phyloP scores from a whole-genome alignment of 768 basidiomycete species.

The Glaciozyma martinii region DNA sequence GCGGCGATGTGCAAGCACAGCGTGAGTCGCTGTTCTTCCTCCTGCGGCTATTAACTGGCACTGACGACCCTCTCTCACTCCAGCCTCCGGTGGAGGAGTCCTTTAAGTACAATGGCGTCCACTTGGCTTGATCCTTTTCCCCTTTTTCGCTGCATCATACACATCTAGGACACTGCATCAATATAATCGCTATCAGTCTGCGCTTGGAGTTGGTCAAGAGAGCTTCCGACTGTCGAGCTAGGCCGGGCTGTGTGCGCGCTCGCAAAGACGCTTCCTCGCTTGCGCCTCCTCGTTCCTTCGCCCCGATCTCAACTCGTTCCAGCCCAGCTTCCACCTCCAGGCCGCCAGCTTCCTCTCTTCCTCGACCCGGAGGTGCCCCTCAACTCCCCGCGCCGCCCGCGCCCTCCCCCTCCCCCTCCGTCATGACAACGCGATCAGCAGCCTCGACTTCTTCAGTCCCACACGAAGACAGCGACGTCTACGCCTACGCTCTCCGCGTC shows the following conservation, averaged over 20 bases:
- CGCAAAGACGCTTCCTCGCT: too few species aligned
- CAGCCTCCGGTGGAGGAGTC: too few species aligned
- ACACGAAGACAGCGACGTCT: constrained; percentile 4
- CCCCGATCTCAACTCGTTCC: too few species aligned
- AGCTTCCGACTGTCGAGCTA: not conserved
- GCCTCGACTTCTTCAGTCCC: not conserved
- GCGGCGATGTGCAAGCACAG: constrained; percentile 10
- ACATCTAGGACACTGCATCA: too few species aligned
- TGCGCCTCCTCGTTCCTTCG: too few species aligned
- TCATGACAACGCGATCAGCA: not conserved
- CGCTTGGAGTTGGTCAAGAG: not conserved
- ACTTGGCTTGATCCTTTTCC: too few species aligned
- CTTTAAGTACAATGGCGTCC: too few species aligned
- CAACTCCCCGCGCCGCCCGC: not conserved
- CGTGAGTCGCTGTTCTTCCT: not conserved
- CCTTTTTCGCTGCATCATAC: too few species aligned
- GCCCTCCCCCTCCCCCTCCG: not conserved
- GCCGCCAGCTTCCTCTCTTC: too few species aligned
- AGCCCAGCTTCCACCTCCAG: too few species aligned
- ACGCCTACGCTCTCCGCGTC: constrained; percentile 1
- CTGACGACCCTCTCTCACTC: too few species aligned
- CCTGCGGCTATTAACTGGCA: not conserved
- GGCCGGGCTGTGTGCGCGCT: not conserved
- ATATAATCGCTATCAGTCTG: too few species aligned
- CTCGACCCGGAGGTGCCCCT: not conserved